phyloP scores from a whole-genome alignment of 441 rosid species.

The Pelargonium myrrhifolium region DNA sequence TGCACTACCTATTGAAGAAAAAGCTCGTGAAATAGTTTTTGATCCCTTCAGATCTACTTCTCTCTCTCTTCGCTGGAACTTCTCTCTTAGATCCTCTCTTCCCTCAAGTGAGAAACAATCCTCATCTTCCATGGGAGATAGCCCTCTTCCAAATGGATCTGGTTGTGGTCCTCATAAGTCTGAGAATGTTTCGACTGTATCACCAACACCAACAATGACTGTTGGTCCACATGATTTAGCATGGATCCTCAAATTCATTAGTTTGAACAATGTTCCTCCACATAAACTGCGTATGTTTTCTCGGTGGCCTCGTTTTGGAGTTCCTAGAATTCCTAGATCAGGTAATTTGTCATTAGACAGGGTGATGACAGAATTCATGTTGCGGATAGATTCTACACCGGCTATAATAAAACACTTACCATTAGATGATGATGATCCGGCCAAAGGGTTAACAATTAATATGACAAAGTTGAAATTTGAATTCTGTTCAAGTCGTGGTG shows the following conservation, averaged over 20 bases:
- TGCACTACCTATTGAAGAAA: constrained; percentile 83
- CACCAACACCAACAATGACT: constrained; percentile 67
- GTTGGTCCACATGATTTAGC: constrained; percentile 96
- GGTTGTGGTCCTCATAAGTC: constrained; percentile 33
- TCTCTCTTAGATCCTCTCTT: constrained; percentile 61
- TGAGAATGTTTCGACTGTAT: constrained; percentile 36
- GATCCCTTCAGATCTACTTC: constrained; percentile 98
- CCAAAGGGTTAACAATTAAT: constrained; percentile 75
- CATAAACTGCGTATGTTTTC: constrained; percentile 93
- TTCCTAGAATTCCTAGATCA: constrained; percentile 71
- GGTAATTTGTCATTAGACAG: constrained; percentile 86
- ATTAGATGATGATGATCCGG: constrained; percentile 87
- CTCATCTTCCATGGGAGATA: constrained; percentile 34
- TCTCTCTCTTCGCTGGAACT: constrained; percentile 80
- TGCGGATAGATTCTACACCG: constrained; percentile 83
- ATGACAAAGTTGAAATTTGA: constrained; percentile 83
- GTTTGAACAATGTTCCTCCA: constrained; percentile 86
- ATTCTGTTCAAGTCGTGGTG: constrained; percentile 74
- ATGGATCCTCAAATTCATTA: constrained; percentile 82
- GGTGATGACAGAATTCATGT: constrained; percentile 96
- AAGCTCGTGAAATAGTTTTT: constrained; percentile 72
- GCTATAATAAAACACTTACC: constrained; percentile 65
- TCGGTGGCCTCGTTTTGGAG: constrained; percentile 92
- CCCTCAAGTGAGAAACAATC: constrained; percentile 30
- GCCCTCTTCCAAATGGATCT: constrained; percentile 27